Conservation (phyloP, 208 protist genomes). For the Acanthamoeba healyi region DNA sequence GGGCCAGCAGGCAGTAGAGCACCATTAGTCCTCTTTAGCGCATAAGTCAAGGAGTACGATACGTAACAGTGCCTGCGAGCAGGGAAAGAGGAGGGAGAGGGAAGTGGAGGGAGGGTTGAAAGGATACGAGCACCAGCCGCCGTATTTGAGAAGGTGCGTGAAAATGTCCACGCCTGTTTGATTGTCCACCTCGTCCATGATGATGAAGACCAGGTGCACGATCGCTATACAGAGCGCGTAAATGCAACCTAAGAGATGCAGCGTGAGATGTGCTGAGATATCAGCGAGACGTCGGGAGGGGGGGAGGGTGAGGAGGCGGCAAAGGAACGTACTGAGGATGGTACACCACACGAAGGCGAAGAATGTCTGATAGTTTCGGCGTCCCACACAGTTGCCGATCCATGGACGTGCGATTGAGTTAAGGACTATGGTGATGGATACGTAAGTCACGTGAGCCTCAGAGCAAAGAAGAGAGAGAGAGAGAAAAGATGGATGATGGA, state of each 20-base stretch:
- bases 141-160: conserved; percentile 45
- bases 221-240: conserved; percentile 26
- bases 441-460: neutral
- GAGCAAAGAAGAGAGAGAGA: neutral
- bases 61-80: neutral
- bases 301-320: neutral
- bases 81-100: neutral
- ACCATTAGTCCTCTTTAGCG: conserved; percentile 43
- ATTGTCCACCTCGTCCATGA: conserved; percentile 46
- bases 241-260: conserved; percentile 31
- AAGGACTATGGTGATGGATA: neutral
- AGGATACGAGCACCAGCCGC: conserved; percentile 42
- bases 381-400: conserved; percentile 83
- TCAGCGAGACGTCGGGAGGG: neutral
- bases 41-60: conserved; percentile 52
- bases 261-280: neutral
- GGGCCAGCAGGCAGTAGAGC: conserved; percentile 74
- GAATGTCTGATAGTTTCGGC: conserved; percentile 83
- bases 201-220: conserved; percentile 32
- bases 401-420: conserved; percentile 34
- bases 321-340: neutral
- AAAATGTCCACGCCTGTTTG: conserved; percentile 3
- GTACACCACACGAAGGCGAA: conserved; percentile 80
- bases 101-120: no score
- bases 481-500: neutral